These are phyloP conservation scores for Colletotrichum limetticola DNA, from an alignment of 2,329 filamentous ascomycete genomes.

Conservation along the genomic window DNA sequence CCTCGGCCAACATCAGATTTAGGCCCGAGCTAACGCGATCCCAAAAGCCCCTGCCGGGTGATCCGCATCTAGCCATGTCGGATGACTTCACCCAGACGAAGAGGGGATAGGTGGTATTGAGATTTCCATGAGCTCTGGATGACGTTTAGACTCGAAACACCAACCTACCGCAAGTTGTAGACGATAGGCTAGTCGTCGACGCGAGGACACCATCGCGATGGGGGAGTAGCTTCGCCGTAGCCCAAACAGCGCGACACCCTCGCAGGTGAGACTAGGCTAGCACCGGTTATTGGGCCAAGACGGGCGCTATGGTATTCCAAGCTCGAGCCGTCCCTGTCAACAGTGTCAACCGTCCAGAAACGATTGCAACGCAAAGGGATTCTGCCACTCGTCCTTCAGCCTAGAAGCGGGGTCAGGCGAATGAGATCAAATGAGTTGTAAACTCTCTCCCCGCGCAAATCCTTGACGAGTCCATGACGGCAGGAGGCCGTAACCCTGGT, in stretches of 20 bases:
- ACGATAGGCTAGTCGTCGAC: background rate
- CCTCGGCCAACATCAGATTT: background rate
- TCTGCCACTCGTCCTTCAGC: background rate
- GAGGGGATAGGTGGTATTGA: background rate
- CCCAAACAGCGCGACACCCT: constrained; percentile 2
- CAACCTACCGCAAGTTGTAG: background rate
- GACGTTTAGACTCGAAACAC: constrained; percentile 29
- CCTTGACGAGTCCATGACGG: constrained; percentile 18
- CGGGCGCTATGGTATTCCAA: background rate
- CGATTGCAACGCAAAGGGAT: background rate
- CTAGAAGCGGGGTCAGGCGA: background rate
- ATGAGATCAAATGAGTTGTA: background rate
- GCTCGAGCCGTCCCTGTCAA: background rate
- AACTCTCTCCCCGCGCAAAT: background rate
- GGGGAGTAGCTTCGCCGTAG: background rate
- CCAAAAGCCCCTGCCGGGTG: constrained; percentile 18
- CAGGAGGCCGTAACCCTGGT: background rate
- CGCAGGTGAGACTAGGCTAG: constrained; percentile 8
- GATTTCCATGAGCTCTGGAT: constrained; percentile 15
- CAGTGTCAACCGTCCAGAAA: background rate
- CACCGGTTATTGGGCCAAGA: background rate
- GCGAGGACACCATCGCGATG: constrained; percentile 12
- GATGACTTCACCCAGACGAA: constrained; percentile 7
- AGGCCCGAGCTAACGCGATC: background rate
- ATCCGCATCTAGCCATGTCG: constrained; percentile 20